Percentiles rank a stretch among this genome's conserved stretches.
These are phyloP conservation scores for Cicer cuneatum DNA, from an alignment of 306 rosid genomes.

Conservation along the genomic window DNA sequence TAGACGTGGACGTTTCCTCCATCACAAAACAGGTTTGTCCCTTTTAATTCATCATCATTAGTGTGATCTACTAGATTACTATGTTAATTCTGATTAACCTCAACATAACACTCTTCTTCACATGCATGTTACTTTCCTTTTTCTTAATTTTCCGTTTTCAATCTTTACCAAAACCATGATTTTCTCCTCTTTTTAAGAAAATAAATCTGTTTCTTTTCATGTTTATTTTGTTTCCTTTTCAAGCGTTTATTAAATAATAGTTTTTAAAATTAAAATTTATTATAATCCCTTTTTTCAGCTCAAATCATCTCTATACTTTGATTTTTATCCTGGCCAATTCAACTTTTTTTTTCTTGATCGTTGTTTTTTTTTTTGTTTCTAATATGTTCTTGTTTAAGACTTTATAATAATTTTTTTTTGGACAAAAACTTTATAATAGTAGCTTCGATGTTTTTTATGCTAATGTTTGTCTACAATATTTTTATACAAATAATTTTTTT, in stretches of 20 bases:
- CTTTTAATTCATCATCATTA: constrained; percentile 5
- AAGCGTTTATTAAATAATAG: not conserved
- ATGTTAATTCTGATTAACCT: not conserved
- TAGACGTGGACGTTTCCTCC: constrained; percentile 37
- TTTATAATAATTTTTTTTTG: not conserved
- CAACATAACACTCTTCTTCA: not conserved
- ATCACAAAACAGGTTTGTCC: constrained; percentile 51
- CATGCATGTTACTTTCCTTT: constrained; percentile 5
- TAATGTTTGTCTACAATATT: constrained; percentile 32
- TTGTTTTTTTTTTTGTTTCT: constrained; percentile 21
- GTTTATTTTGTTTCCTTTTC: constrained; percentile 19
- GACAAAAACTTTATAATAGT: not conserved
- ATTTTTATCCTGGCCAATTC: not conserved
- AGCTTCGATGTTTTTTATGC: constrained; percentile 24
- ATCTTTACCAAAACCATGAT: constrained; percentile 45
- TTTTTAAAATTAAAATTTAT: no score
- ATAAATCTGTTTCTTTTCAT: constrained; percentile 19
- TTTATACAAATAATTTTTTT: not conserved
- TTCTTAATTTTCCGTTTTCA: not conserved
- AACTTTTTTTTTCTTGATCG: constrained; percentile 19
- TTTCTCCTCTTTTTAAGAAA: not conserved
- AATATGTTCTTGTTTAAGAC: not conserved
- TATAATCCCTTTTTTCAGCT: constrained; percentile 33
- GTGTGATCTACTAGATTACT: constrained; percentile 43
- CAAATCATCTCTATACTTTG: not conserved